Evolutionary conservation across 306 rosid species (phyloP).

Genomic region (Quercus agrifolia): DNA sequence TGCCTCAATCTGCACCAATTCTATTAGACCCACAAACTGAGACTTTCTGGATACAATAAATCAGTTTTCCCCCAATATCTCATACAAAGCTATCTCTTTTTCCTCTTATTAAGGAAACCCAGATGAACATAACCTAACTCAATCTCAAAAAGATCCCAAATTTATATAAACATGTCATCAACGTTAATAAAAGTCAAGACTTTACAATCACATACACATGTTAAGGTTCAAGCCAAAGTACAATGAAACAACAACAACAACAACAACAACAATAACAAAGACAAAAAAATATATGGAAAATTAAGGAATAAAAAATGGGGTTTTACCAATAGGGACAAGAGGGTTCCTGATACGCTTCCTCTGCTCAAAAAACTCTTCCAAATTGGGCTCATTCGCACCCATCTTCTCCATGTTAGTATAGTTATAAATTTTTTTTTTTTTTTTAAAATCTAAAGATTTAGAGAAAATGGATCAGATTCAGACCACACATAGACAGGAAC

Average conservation of each 20-base stretch:
- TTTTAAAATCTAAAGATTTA: too few species aligned
- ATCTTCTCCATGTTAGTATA: constrained; percentile 24
- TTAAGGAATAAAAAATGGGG: background rate
- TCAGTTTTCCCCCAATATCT: background rate
- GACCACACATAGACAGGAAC: background rate
- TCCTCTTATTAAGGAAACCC: background rate
- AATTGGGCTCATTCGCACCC: constrained; percentile 46
- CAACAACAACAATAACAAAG: background rate
- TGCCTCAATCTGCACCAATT: background rate
- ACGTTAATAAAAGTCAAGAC: background rate
- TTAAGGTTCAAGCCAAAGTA: background rate
- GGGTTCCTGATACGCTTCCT: constrained; percentile 87
- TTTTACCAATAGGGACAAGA: constrained; percentile 73
- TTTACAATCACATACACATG: background rate
- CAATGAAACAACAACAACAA: background rate
- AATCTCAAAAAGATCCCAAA: background rate
- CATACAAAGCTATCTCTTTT: background rate
- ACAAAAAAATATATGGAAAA: background rate
- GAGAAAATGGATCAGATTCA: background rate
- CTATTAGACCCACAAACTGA: background rate
- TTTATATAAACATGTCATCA: background rate
- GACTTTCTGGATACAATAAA: background rate
- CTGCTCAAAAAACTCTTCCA: constrained; percentile 54
- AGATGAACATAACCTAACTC: background rate
- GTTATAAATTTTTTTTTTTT: background rate